Conservation (phyloP, 1,139 yeast species). For the Diutina sp. region DNA sequence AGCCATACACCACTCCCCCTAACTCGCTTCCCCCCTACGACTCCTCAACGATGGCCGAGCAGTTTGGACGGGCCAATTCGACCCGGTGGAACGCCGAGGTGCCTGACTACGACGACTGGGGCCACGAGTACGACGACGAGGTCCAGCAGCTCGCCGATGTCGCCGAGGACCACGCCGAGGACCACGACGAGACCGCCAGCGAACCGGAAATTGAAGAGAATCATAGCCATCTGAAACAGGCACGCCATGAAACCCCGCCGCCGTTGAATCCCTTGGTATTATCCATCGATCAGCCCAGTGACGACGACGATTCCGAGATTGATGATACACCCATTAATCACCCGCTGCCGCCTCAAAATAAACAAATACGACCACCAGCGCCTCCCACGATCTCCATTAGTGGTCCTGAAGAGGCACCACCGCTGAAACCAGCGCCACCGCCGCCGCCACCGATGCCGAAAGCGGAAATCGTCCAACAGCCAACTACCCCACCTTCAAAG, state of each 20-base stretch:
- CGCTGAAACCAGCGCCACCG: not conserved
- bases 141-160: not conserved
- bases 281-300: not conserved
- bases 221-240: not conserved
- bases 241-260: not conserved
- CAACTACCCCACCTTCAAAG: not conserved
- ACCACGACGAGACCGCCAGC: not conserved
- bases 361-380: not conserved
- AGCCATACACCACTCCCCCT: not conserved
- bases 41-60: not conserved
- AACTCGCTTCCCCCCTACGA: not conserved
- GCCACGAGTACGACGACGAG: not conserved
- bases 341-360: not conserved
- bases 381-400: not conserved
- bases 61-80: conserved; percentile 1
- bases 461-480: not conserved
- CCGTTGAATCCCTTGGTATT: not conserved
- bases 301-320: not conserved
- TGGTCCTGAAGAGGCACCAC: not conserved
- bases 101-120: conserved; percentile 1
- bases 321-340: not conserved
- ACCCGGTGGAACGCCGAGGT: conserved; percentile 1
- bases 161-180: not conserved
- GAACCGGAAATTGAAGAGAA: not conserved
- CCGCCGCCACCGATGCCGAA: not conserved